A percentile compares a stretch with the other conserved stretches of the same genome.
phyloP scores from a whole-genome alignment of 371 early-diverging fungal genomes.

The Mortierella polycephala region DNA sequence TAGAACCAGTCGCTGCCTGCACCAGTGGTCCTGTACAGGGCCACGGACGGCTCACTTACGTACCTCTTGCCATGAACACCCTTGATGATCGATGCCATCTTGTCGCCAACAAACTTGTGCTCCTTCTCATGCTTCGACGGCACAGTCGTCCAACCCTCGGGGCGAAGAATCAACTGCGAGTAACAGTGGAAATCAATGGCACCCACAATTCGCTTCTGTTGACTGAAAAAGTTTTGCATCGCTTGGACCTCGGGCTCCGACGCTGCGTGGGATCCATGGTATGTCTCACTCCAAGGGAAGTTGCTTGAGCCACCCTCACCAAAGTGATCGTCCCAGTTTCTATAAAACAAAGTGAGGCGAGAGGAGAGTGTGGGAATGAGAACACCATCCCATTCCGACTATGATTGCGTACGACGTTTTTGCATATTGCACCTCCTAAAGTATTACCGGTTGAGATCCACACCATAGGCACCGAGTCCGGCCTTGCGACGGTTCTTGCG shows the following conservation, averaged over 20 bases:
- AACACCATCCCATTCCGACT: too few species aligned
- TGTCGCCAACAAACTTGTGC: slow-evolving; percentile 44
- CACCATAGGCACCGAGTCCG: slow-evolving; percentile 45
- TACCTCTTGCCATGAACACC: slow-evolving; percentile 58
- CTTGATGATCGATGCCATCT: slow-evolving; percentile 32
- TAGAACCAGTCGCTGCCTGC: slow-evolving; percentile 65
- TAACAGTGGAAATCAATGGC: slow-evolving; percentile 72
- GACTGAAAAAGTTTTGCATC: slow-evolving; percentile 56
- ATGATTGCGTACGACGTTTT: not conserved
- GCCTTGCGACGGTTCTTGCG: slow-evolving; percentile 64
- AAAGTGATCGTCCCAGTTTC: slow-evolving; percentile 70
- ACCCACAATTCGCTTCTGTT: slow-evolving; percentile 60
- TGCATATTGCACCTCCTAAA: not conserved
- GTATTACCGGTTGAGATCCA: slow-evolving; percentile 57
- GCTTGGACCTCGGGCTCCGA: slow-evolving; percentile 70
- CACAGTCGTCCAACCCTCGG: slow-evolving; percentile 58
- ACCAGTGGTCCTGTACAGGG: slow-evolving; percentile 63
- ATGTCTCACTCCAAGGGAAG: slow-evolving; percentile 63
- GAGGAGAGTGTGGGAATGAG: not conserved
- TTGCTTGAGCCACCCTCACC: slow-evolving; percentile 63
- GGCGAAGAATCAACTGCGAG: slow-evolving; percentile 59
- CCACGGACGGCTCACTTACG: slow-evolving; percentile 52
- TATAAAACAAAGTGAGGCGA: not conserved
- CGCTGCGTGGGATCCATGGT: slow-evolving; percentile 64
- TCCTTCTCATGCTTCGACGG: slow-evolving; percentile 46